A percentile compares a stretch with the other conserved stretches of the same genome.
Conservation (phyloP, 2,329 filamentous ascomycete genomes). For the Neocatenulostroma microsporum region DNA sequence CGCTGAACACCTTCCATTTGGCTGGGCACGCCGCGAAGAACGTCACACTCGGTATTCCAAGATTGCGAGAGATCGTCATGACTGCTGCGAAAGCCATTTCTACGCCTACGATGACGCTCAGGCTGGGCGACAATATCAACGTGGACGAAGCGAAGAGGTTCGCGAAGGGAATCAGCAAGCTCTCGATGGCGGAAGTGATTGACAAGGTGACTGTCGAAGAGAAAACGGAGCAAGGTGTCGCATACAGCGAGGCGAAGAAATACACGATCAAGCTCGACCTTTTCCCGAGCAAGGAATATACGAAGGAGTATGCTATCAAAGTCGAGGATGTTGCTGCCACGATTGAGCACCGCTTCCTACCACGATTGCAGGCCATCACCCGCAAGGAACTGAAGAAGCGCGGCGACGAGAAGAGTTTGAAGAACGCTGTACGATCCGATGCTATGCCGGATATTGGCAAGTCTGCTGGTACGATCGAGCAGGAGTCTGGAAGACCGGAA, state of each 20-base stretch:
- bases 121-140: slow-evolving; percentile 64
- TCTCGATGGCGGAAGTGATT: slow-evolving; percentile 75
- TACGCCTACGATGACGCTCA: slow-evolving; percentile 82
- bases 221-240: slow-evolving; percentile 62
- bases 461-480: slow-evolving; percentile 50
- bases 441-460: slow-evolving; percentile 70
- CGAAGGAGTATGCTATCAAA: slow-evolving; percentile 73
- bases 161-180: slow-evolving; percentile 81
- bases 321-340: slow-evolving; percentile 68
- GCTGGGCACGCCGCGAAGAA: slow-evolving; percentile 97
- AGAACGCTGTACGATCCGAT: slow-evolving; percentile 37
- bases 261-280: slow-evolving; percentile 77
- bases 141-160: slow-evolving; percentile 66
- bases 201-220: slow-evolving; percentile 77
- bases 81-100: slow-evolving; percentile 84
- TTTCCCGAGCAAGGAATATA: slow-evolving; percentile 79
- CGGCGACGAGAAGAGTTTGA: slow-evolving; percentile 49
- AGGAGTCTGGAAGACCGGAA: slow-evolving; percentile 37
- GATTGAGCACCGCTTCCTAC: slow-evolving; percentile 73
- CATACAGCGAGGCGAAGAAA: slow-evolving; percentile 66
- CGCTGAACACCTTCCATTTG: slow-evolving; percentile 98
- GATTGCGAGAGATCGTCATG: slow-evolving; percentile 96
- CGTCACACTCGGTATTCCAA: slow-evolving; percentile 96
- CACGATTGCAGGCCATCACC: slow-evolving; percentile 60
- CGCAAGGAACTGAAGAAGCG: slow-evolving; percentile 75